phyloP scores from a whole-genome alignment of 495 filamentous ascomycete genomes.

The Astrothelium subdiscretum region DNA sequence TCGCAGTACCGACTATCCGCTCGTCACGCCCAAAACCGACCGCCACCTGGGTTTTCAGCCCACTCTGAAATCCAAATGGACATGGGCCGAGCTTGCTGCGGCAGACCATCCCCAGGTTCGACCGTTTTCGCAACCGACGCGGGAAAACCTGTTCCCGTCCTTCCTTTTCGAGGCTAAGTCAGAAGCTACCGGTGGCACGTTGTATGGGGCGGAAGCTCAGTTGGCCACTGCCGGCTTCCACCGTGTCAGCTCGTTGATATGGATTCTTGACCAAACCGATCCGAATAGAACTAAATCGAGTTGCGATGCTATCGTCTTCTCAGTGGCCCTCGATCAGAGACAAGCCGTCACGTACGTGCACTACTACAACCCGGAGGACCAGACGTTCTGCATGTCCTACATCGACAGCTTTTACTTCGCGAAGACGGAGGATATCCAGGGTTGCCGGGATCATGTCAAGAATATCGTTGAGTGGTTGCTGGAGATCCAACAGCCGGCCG shows the following conservation, averaged over 20 bases:
- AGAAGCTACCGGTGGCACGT: neutral
- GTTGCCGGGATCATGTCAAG: neutral
- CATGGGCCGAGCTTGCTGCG: neutral
- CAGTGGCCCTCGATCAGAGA: neutral
- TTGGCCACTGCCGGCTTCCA: neutral
- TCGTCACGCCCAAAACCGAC: neutral
- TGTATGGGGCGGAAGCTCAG: neutral
- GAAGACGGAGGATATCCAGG: neutral
- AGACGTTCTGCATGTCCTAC: neutral
- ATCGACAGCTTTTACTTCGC: neutral
- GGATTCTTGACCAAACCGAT: neutral
- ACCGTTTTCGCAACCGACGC: neutral
- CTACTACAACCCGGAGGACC: neutral
- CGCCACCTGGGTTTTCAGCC: neutral
- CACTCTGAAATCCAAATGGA: neutral
- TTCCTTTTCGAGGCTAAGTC: neutral
- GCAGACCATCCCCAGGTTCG: neutral
- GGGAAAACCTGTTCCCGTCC: neutral
- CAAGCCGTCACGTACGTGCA: neutral
- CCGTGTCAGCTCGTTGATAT: neutral
- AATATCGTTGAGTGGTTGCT: neutral
- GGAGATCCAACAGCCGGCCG: neutral
- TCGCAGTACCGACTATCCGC: neutral
- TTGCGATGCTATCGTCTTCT: conserved; percentile 1
- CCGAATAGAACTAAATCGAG: neutral